phyloP scores from a whole-genome alignment of 1,284 basidiomycete species.

The Lentinus polychrous region DNA sequence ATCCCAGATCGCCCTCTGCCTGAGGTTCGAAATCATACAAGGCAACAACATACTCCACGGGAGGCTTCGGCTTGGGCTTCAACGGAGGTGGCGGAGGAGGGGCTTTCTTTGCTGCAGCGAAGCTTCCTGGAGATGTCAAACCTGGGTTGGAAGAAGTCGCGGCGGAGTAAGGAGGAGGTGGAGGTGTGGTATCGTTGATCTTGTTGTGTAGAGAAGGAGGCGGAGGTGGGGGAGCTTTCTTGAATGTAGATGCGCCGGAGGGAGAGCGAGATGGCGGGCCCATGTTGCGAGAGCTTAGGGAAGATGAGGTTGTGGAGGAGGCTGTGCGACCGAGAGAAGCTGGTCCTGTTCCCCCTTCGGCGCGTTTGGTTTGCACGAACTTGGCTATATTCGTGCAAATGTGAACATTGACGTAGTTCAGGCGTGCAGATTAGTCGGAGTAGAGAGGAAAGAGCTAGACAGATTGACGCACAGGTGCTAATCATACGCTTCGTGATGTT shows the following conservation, averaged over 20 bases:
- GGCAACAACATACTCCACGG: constrained; percentile 80
- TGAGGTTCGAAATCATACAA: constrained; percentile 93
- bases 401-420: background rate
- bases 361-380: constrained; percentile 51
- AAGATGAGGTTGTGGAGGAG: constrained; percentile 32
- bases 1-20: constrained; percentile 92
- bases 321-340: constrained; percentile 35
- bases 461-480: constrained; percentile 66
- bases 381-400: constrained; percentile 39
- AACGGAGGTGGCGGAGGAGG: constrained; percentile 86
- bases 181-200: constrained; percentile 21
- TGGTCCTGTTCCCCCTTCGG: constrained; percentile 18
- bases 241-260: constrained; percentile 30
- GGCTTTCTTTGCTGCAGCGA: constrained; percentile 54
- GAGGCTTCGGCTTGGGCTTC: constrained; percentile 66
- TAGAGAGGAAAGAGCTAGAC: constrained; percentile 23
- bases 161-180: constrained; percentile 55
- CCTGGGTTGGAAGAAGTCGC: constrained; percentile 28
- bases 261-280: constrained; percentile 30
- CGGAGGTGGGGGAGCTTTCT: constrained; percentile 39
- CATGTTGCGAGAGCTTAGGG: constrained; percentile 34
- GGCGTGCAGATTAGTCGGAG: constrained; percentile 6
- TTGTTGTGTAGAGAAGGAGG: constrained; percentile 16
- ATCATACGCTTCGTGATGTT: constrained; percentile 75
- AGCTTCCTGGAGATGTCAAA: constrained; percentile 11